Evolutionary conservation across 1,284 basidiomycete genomes (phyloP).

Genomic region (Cryptococcus sp.): DNA sequence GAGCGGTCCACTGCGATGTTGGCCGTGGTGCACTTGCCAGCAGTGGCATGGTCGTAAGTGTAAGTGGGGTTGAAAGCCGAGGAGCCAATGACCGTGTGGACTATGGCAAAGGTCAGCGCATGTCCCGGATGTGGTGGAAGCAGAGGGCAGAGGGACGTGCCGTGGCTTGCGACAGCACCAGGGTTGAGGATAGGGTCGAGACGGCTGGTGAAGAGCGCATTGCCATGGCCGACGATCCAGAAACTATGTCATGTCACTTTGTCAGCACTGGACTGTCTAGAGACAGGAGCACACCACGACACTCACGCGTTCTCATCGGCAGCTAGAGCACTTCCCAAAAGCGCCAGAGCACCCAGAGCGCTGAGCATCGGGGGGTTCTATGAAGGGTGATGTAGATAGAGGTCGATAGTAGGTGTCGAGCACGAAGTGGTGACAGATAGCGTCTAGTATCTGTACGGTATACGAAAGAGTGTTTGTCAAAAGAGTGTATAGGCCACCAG

Average conservation of each 20-base stretch:
- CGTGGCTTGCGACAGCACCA: conserved; percentile 22
- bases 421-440: too few species aligned
- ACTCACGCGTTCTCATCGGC: too few species aligned
- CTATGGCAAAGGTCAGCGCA: not conserved
- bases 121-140: not conserved
- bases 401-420: too few species aligned
- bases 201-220: not conserved
- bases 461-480: too few species aligned
- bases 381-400: too few species aligned
- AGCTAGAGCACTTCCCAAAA: too few species aligned
- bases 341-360: too few species aligned
- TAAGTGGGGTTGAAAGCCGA: conserved; percentile 16
- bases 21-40: conserved; percentile 26
- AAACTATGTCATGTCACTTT: not conserved
- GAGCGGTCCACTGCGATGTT: conserved; percentile 20
- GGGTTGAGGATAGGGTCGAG: conserved; percentile 13
- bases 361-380: too few species aligned
- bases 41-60: conserved; percentile 9
- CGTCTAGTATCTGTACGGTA: too few species aligned
- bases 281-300: too few species aligned
- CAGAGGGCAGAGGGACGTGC: conserved; percentile 14
- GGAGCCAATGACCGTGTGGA: conserved; percentile 15
- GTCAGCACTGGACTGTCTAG: too few species aligned
- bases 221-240: conserved; percentile 8
- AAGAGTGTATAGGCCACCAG: too few species aligned